Conservation (phyloP, 2,329 filamentous ascomycete genomes). For the Ceratocystis harringtonii region DNA sequence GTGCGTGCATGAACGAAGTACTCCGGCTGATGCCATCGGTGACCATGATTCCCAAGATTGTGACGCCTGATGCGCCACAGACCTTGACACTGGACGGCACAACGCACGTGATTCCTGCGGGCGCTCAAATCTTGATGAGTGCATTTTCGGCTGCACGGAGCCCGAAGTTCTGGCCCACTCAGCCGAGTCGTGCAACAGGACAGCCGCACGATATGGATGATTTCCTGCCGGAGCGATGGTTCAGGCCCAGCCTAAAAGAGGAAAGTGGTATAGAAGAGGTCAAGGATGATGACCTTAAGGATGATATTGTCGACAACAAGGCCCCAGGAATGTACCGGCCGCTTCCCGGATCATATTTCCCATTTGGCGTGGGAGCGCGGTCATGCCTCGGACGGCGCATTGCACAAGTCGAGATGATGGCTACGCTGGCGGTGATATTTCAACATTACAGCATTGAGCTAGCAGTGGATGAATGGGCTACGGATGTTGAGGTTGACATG, state of each 20-base stretch:
- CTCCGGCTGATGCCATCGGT: slow-evolving; percentile 59
- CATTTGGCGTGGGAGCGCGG: slow-evolving; percentile 43
- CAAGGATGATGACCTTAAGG: slow-evolving; percentile 2
- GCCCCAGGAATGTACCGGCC: slow-evolving; percentile 41
- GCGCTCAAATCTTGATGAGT: slow-evolving; percentile 40
- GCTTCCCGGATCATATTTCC: slow-evolving; percentile 39
- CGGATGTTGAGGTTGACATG: slow-evolving; percentile 36
- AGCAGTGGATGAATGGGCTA: slow-evolving; percentile 46
- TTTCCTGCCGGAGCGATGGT: slow-evolving; percentile 61
- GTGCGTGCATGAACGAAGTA: slow-evolving; percentile 64
- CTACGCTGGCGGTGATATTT: slow-evolving; percentile 39
- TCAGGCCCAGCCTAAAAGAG: slow-evolving; percentile 25
- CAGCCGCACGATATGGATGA: slow-evolving; percentile 44
- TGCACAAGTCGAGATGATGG: slow-evolving; percentile 44
- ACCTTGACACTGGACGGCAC: slow-evolving; percentile 43
- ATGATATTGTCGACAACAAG: slow-evolving; percentile 16
- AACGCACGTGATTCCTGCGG: slow-evolving; percentile 42
- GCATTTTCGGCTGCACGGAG: slow-evolving; percentile 47
- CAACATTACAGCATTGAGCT: slow-evolving; percentile 53
- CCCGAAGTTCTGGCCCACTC: slow-evolving; percentile 54
- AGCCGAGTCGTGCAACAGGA: slow-evolving; percentile 30
- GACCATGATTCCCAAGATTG: slow-evolving; percentile 55
- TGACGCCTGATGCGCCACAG: slow-evolving; percentile 36
- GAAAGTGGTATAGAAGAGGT: slow-evolving; percentile 18
- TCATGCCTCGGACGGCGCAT: slow-evolving; percentile 44